phyloP scores from a whole-genome alignment of 805 yeast genomes.

The Brettanomyces nanus region DNA sequence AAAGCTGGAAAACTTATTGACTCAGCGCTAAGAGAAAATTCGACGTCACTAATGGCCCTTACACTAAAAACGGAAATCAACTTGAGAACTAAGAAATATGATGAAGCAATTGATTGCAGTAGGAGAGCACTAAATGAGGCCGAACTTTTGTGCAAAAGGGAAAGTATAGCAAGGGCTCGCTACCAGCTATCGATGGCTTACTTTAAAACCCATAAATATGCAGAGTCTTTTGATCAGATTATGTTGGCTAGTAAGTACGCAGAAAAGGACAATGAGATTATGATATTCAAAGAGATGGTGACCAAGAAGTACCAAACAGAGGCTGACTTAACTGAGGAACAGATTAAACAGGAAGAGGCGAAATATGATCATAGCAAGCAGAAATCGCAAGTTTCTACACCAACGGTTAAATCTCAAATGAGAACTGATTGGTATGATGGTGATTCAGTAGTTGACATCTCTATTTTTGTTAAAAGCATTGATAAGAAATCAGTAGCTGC shows the following conservation, averaged over 20 bases:
- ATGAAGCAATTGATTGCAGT: constrained; percentile 39
- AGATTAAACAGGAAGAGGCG: constrained; percentile 4
- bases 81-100: constrained; percentile 39
- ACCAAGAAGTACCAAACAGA: constrained; percentile 25
- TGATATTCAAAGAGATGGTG: constrained; percentile 39
- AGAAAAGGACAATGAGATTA: constrained; percentile 37
- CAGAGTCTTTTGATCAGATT: constrained; percentile 34
- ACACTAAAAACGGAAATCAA: constrained; percentile 42
- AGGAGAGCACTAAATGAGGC: constrained; percentile 36
- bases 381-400: no score
- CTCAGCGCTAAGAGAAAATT: constrained; percentile 32
- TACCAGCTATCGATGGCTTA: constrained; percentile 42
- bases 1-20: constrained; percentile 36
- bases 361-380: no score
- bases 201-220: constrained; percentile 35
- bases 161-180: constrained; percentile 38
- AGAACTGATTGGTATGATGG: constrained; percentile 74
- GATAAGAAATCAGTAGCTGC: constrained; percentile 40
- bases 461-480: constrained; percentile 63
- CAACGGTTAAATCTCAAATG: no score
- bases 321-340: constrained; percentile 22
- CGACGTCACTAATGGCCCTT: constrained; percentile 38
- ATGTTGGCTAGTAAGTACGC: constrained; percentile 33
- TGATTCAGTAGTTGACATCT: constrained; percentile 44
- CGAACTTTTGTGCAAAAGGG: constrained; percentile 35